Percentiles rank a stretch among this genome's conserved stretches.
Evolutionary conservation across 75 land plant genomes (phyloP).

Genomic region (Cupressus sempervirens): DNA sequence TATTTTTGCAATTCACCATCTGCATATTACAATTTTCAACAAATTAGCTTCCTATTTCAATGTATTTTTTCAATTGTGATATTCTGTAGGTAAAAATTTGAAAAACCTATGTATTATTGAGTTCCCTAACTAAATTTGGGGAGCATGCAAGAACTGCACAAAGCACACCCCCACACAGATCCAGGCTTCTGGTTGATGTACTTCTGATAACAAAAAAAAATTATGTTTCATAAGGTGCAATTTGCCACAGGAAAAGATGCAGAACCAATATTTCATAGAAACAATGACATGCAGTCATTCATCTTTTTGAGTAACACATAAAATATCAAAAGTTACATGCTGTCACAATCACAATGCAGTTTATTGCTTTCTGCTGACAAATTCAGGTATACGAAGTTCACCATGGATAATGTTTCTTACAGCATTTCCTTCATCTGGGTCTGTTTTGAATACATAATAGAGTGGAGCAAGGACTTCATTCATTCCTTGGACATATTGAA

Average conservation of each 20-base stretch:
- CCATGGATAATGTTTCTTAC: conserved; percentile 29
- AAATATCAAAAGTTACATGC: not conserved
- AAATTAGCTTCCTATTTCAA: too few relatives aligned
- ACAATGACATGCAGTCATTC: not conserved
- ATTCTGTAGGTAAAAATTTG: not conserved
- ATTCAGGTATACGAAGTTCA: not conserved
- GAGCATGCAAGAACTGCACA: not conserved
- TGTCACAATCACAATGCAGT: not conserved
- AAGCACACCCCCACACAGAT: not conserved
- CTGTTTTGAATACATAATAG: conserved; percentile 65
- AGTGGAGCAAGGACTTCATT: conserved; percentile 85
- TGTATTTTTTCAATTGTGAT: not conserved
- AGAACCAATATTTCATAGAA: not conserved
- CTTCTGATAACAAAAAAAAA: not conserved
- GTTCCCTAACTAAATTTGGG: not conserved
- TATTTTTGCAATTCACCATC: not conserved
- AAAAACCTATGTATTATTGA: not conserved
- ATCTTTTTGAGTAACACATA: not conserved
- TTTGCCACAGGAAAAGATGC: not conserved
- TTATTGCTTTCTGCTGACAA: not conserved
- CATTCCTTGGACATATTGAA: conserved; percentile 90
- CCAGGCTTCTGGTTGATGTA: not conserved
- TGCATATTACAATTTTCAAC: not conserved
- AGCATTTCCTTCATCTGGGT: conserved; percentile 48
- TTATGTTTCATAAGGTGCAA: too few relatives aligned